These are phyloP conservation scores for Conticribra guillardii DNA, from an alignment of 108 stramenopile species.

Conservation along the genomic window DNA sequence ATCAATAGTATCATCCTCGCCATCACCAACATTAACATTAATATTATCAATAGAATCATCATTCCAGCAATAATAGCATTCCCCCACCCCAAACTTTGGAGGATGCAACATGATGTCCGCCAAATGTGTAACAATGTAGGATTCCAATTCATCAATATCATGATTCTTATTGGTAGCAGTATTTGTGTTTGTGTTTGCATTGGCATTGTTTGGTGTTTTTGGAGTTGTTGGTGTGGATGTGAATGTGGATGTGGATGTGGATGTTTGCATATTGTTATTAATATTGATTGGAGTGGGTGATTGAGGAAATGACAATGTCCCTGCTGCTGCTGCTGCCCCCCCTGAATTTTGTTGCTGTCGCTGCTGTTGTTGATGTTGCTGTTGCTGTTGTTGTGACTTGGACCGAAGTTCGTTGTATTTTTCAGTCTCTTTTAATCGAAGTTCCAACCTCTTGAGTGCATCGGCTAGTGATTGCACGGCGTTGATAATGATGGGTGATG, in stretches of 20 bases:
- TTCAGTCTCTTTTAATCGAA: conserved; percentile 1
- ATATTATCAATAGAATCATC: no score
- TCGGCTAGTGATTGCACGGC: conserved; percentile 12
- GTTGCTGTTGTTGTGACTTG: conserved; percentile 3
- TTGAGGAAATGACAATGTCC: background rate
- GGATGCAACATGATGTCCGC: conserved; percentile 51
- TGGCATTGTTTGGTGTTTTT: background rate
- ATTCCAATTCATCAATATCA: conserved; percentile 37
- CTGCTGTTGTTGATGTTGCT: background rate
- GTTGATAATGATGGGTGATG: conserved; percentile 9
- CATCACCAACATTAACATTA: background rate
- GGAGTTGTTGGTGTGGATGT: conserved; percentile 3
- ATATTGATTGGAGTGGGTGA: conserved; percentile 4
- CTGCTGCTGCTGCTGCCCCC: no score
- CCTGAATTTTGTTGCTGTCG: no score
- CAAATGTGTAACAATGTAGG: conserved; percentile 15
- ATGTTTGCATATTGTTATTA: background rate
- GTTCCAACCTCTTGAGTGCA: conserved; percentile 10
- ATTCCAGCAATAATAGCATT: background rate
- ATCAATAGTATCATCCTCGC: background rate
- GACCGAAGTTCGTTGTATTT: background rate
- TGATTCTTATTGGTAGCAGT: no score
- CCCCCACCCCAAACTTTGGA: conserved; percentile 8
- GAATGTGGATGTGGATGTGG: no score
- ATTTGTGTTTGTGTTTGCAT: background rate